These are phyloP conservation scores for Claviceps cyperi DNA, from an alignment of 2,329 filamentous ascomycete species.

Conservation along the genomic window DNA sequence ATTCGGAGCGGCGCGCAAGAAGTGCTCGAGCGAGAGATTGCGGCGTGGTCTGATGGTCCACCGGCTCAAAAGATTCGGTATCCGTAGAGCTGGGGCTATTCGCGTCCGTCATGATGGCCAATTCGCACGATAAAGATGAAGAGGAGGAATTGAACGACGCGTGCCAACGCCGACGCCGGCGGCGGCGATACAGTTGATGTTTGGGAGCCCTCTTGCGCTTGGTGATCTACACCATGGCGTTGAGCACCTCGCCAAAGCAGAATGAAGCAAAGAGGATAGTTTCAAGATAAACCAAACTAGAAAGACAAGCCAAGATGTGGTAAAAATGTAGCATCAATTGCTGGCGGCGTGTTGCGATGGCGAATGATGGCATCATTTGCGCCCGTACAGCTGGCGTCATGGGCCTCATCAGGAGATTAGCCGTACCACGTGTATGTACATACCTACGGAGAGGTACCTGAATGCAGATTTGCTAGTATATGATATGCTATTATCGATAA, in stretches of 20 bases:
- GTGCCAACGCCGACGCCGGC: conserved; percentile 9
- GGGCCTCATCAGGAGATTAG: no score
- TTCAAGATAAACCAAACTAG: neutral
- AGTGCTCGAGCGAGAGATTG: conserved; percentile 51
- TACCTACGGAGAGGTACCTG: no score
- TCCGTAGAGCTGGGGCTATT: conserved; percentile 19
- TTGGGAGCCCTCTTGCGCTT: conserved; percentile 9
- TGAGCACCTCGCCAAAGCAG: neutral
- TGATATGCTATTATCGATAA: no score
- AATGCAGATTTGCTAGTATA: no score
- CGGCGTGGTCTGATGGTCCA: conserved; percentile 31
- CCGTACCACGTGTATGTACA: no score
- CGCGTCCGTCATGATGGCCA: conserved; percentile 13
- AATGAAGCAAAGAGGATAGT: neutral
- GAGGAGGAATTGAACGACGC: conserved; percentile 5
- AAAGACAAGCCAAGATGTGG: neutral
- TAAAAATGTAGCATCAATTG: neutral
- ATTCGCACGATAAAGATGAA: conserved; percentile 2
- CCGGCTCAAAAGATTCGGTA: conserved; percentile 23
- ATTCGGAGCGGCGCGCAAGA: conserved; percentile 63
- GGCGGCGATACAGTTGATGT: conserved; percentile 10
- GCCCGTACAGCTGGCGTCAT: no score
- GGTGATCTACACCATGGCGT: conserved; percentile 22
- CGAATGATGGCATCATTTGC: neutral
- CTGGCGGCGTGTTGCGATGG: neutral